Base-by-base conservation (phyloP, 805 yeast genomes). In the Yamadazyma ubonensis region DNA sequence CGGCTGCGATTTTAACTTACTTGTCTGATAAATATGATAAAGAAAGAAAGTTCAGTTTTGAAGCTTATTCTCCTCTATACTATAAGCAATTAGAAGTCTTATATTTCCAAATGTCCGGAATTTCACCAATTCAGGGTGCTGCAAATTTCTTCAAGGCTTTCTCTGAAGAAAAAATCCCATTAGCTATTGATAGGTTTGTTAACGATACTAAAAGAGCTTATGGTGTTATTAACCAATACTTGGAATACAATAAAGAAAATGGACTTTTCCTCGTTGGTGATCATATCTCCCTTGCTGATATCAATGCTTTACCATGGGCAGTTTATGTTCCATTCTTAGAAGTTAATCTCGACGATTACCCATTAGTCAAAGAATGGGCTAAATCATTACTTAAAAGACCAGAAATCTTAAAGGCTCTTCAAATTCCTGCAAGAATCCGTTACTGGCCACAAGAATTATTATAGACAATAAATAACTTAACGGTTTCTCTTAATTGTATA, bases 91-190 rank as follows among this genome's bases (percentile, higher is more conserved):
- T 73, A 49, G 78, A 76, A 45, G 72, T 81, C 74, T 45, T 73
- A 7, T 65, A 67, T 29, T 80, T 76, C 67, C 83, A 78, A 49
- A 68, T 74, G 61, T 78, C 81, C 5, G 44, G 76, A 7, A 59
- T 75, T 29, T 80, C 81, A 21, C 84, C 85, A 42, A 75, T 71
- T 70, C 78, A 72, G 50, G 86, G 86, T 10, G 83, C 79, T 52
- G 75, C 75, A 27, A 55, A 58, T 44, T 79, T 75, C 52, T 81
- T 78, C 52, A 29, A 42, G 2, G 17, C 41, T 4, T 68, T 42
- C 49, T 76, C 81, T 5, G 56, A 62, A 0, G 83, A 75, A 43
- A 73, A 77, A 49, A 52, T 76, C 32, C 77, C 71, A 17, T 78
- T 75, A 50, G 84, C 70, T n/a, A 71, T 74, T 36, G 61, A 73